These are phyloP conservation scores for Ilex aquifolium DNA, from an alignment of 257 asterid species.

Conservation along the genomic window DNA sequence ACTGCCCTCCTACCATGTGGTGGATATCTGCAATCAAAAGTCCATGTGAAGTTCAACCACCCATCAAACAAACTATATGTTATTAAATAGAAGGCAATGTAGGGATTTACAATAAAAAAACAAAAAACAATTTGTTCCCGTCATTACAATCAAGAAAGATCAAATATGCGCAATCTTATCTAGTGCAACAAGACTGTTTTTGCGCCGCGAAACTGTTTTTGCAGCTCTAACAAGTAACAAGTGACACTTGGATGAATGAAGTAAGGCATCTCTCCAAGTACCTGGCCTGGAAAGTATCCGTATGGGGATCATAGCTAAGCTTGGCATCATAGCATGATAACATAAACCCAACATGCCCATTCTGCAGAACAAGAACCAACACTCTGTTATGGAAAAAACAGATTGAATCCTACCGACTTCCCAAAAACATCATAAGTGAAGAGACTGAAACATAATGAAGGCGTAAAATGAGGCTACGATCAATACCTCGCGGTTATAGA, in stretches of 20 bases:
- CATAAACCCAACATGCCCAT: slow-evolving; percentile 71
- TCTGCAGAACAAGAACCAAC: slow-evolving; percentile 30
- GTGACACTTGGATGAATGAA: no score
- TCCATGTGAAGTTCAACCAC: no score
- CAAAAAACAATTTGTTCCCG: not conserved
- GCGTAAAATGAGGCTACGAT: not conserved
- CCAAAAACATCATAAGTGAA: slow-evolving; percentile 3
- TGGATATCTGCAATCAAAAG: slow-evolving; percentile 48
- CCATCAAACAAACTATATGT: no score
- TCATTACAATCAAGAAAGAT: not conserved
- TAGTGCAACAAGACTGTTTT: not conserved
- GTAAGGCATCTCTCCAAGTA: slow-evolving; percentile 13
- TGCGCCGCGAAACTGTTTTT: no score
- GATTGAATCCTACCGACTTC: not conserved
- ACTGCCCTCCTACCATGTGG: slow-evolving; percentile 73
- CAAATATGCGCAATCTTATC: not conserved
- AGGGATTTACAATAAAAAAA: not conserved
- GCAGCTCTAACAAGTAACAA: no score
- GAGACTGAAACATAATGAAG: not conserved
- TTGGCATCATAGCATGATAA: slow-evolving; percentile 73
- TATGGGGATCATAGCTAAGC: slow-evolving; percentile 48
- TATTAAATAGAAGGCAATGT: not conserved
- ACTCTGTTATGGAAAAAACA: not conserved
- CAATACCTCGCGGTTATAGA: slow-evolving; percentile 78
- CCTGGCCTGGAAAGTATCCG: slow-evolving; percentile 64